These are phyloP conservation scores for Camelina hispida DNA, from an alignment of 345 rosid species.

Conservation along the genomic window DNA sequence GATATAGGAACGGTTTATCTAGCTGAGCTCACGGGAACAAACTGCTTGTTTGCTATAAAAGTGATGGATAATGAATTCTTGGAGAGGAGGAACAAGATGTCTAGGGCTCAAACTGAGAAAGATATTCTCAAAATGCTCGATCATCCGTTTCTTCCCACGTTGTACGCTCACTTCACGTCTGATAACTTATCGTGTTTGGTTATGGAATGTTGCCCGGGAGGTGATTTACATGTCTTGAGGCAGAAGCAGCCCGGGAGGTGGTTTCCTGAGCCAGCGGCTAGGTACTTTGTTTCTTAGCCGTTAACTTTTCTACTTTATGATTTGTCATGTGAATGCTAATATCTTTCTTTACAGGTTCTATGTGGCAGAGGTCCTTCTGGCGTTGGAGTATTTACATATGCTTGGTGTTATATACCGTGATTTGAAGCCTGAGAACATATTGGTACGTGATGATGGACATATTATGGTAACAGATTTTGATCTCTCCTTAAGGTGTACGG, in stretches of 20 bases:
- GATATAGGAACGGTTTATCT: slow-evolving; percentile 98
- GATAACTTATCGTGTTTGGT: slow-evolving; percentile 92
- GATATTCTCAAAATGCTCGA: slow-evolving; percentile 90
- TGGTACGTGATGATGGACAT: slow-evolving; percentile 95
- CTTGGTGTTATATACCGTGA: slow-evolving; percentile 92
- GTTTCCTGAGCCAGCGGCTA: slow-evolving; percentile 91
- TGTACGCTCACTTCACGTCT: slow-evolving; percentile 81
- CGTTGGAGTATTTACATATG: slow-evolving; percentile 97
- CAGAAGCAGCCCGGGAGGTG: slow-evolving; percentile 87
- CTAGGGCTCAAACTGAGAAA: slow-evolving; percentile 94
- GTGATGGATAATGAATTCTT: slow-evolving; percentile 97
- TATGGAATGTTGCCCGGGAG: slow-evolving; percentile 98
- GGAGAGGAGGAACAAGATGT: slow-evolving; percentile 88
- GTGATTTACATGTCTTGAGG: slow-evolving; percentile 91
- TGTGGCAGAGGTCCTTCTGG: slow-evolving; percentile 96
- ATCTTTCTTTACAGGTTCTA: slow-evolving; percentile 62
- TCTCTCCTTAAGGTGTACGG: slow-evolving; percentile 87
- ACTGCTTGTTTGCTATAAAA: slow-evolving; percentile 88
- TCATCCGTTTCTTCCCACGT: slow-evolving; percentile 94
- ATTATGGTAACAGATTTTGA: slow-evolving; percentile 98
- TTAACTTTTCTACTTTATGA: background rate
- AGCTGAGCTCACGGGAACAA: slow-evolving; percentile 80
- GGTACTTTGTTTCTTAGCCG: slow-evolving; percentile 50
- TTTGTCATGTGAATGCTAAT: slow-evolving; percentile 8
- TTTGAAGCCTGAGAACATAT: slow-evolving; percentile 94